Percentiles rank a stretch among this genome's conserved stretches.
Evolutionary conservation across 495 filamentous ascomycete species (phyloP).

Genomic region (Haplographium delicatum): DNA sequence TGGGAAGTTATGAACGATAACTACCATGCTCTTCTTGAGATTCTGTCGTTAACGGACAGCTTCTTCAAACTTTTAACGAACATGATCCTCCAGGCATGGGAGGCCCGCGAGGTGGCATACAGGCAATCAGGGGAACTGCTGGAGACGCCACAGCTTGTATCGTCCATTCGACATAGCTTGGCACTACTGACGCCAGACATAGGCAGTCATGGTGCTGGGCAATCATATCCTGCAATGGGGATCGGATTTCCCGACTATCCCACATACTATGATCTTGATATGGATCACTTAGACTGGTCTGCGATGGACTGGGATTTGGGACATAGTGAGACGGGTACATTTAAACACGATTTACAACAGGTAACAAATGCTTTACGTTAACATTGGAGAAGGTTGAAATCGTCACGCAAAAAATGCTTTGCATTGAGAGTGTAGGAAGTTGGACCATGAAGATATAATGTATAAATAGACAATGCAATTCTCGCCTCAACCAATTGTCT

Average conservation of each 20-base stretch:
- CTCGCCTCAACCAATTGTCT: not conserved
- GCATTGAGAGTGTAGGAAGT: not conserved
- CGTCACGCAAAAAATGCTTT: constrained; percentile 1
- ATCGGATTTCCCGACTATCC: not conserved
- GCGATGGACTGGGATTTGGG: constrained; percentile 13
- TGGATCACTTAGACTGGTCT: too few species aligned
- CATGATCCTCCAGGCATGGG: too few species aligned
- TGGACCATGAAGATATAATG: not conserved
- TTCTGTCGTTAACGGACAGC: too few species aligned
- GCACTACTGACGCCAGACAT: too few species aligned
- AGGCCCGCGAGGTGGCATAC: too few species aligned
- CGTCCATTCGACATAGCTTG: too few species aligned
- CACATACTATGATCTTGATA: not conserved
- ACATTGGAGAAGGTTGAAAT: not conserved
- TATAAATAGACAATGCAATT: not conserved
- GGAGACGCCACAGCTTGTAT: too few species aligned
- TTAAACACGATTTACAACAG: constrained; percentile 1
- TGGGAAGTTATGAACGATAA: too few species aligned
- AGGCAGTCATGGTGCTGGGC: too few species aligned
- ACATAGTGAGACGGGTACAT: constrained; percentile 2
- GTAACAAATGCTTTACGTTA: constrained; percentile 3
- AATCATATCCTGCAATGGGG: constrained; percentile 15
- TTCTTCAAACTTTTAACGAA: too few species aligned
- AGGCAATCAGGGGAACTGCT: too few species aligned
- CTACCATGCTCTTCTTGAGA: too few species aligned